Conservation (phyloP, 345 rosid genomes). For the Cardamine chenopodiifolia region DNA sequence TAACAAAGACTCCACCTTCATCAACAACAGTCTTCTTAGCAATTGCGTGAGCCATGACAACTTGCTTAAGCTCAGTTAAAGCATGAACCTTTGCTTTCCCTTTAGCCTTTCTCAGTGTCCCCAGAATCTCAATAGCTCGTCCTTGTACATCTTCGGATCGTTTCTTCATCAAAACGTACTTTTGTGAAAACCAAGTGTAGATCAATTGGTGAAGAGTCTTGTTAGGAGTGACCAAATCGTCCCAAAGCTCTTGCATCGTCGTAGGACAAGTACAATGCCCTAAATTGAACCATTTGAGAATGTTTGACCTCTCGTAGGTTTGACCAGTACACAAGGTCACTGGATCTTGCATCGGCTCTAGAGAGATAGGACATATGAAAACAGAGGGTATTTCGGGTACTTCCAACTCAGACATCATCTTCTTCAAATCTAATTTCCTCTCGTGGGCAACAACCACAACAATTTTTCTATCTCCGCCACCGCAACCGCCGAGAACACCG, state of each 20-base stretch:
- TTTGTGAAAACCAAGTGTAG: conserved; percentile 68
- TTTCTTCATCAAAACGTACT: conserved; percentile 63
- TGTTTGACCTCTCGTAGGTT: conserved; percentile 70
- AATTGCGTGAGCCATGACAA: conserved; percentile 52
- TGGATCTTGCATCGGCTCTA: conserved; percentile 78
- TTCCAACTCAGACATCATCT: conserved; percentile 67
- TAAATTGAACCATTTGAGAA: conserved; percentile 68
- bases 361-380: conserved; percentile 75
- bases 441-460: conserved; percentile 38
- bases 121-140: conserved; percentile 57
- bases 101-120: conserved; percentile 59
- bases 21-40: conserved; percentile 60
- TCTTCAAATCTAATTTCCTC: conserved; percentile 65
- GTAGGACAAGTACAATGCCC: conserved; percentile 76
- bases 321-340: conserved; percentile 81
- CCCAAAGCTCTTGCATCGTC: conserved; percentile 84
- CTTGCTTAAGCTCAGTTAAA: conserved; percentile 60
- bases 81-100: conserved; percentile 73
- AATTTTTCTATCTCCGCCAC: conserved; percentile 20
- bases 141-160: conserved; percentile 76
- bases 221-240: conserved; percentile 62
- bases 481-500: conserved; percentile 64
- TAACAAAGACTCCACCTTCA: conserved; percentile 56
- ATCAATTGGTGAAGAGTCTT: conserved; percentile 66
- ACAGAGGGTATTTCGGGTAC: conserved; percentile 62